Conservation (phyloP, 495 filamentous ascomycete species). For the Tetracladium marchalianum region DNA sequence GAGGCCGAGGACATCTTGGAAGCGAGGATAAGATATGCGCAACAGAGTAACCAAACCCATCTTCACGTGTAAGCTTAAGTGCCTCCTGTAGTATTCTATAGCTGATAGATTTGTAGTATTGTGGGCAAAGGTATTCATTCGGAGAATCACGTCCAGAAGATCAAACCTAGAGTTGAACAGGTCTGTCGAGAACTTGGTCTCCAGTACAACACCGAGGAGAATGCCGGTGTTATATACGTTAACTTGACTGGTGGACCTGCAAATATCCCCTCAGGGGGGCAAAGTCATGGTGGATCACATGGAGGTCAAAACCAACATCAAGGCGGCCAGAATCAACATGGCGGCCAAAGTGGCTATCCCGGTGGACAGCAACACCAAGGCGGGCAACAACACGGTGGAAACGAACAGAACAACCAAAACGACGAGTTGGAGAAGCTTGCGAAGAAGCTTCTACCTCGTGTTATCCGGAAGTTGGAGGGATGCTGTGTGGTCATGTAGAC, state of each 20-base stretch:
- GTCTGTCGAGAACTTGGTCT: conserved; percentile 75
- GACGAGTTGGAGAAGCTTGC: conserved; percentile 56
- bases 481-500: conserved; percentile 73
- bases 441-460: conserved; percentile 52
- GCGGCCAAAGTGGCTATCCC: not conserved
- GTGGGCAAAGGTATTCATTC: conserved; percentile 94
- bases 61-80: conserved; percentile 51
- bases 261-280: conserved; percentile 20
- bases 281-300: conserved; percentile 10
- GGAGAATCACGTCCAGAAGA: conserved; percentile 66
- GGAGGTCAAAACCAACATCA: conserved; percentile 17
- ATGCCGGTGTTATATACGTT: conserved; percentile 74
- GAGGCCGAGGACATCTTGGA: conserved; percentile 88
- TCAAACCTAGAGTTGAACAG: conserved; percentile 84
- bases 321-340: conserved; percentile 25
- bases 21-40: conserved; percentile 67
- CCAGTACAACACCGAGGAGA: conserved; percentile 74
- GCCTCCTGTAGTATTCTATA: not conserved
- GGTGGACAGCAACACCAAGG: conserved; percentile 1
- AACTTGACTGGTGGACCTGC: conserved; percentile 48
- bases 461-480: conserved; percentile 43
- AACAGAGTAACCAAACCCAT: conserved; percentile 59
- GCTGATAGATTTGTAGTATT: conserved; percentile 40
- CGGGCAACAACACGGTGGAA: conserved; percentile 13
- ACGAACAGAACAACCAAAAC: conserved; percentile 35